Base-by-base conservation (phyloP, 2,329 filamentous ascomycete species). In the Onygena corvina region DNA sequence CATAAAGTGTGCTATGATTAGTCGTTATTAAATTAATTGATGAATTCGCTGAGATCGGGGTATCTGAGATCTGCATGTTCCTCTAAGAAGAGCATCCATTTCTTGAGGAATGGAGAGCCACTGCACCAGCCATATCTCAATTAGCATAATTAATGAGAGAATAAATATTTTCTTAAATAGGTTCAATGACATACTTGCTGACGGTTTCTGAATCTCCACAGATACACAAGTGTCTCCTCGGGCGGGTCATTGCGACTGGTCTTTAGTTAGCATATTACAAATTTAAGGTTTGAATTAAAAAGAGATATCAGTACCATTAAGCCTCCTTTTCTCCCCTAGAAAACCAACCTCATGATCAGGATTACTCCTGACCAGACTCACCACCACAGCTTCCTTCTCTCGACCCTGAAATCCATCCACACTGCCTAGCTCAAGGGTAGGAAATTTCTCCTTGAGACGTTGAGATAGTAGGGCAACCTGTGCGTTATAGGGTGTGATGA, bases 331-430 rank as follows among this genome's bases (percentile, higher is more conserved):
- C 69, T 98, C 92, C 11, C 80, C 86, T 31, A 98, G 70, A 61
- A 98, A 98, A 7, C 92, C 92, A 11, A 96, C 89, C 64, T 96
- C 88, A 46, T 82, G 80, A 45, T 88, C 79, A 4, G 79, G 57
- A 63, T 98, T 98, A 67, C 89, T 95, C 56, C 92, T 77, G 50
- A 98, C 92, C n/a, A 96, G 76, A 65, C 84, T 94, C 47, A 98
- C 82, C 33, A 98, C 77, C 12, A 98, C 83, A 2, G 86, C 92
- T 66, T 98, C 92, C 67, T 98, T 98, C 67, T 98, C 92, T 14
- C 92, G 80, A 29, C 92, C 92, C 66, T 98, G 92, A 64, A 98
- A 98, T 1, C 90, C 92, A 65, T 98, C 92, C 1, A 98, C 86
- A 59, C 87, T 94, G 29, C 92, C 92, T n/a, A 98, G 74, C 65